Evolutionary conservation across 441 rosid species (phyloP), one percentile per base, ranked within the genome.

Genomic region (Lepidium campestre): DNA sequence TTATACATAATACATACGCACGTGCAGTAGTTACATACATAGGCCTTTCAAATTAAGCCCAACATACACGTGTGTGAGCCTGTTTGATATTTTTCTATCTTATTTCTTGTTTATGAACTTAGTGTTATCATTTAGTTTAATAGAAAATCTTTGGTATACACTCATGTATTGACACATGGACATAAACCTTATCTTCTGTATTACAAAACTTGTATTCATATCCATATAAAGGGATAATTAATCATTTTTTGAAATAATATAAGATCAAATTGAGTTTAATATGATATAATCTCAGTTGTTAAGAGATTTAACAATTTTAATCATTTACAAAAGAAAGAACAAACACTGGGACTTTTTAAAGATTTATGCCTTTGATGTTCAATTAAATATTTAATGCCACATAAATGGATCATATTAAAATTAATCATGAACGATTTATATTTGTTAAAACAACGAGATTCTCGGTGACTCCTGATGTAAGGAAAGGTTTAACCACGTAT

Each of bases 11-110:
- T 55, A 55, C 65, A 45, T 56, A 55, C 66, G 58, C 66, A 59
- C 60, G 66, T 49, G 67, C 60, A 59, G 2, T 59, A 0, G 50
- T 27, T 39, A 27, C 23, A 32, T 22, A 2, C 20, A 5, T 68
- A 59, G 60, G 73, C 2, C 7, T 27, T 27, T 50, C n/a, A n/a
- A n/a, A n/a, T n/a, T n/a, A 68, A 49, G 14, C 36, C 10, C 36
- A 68, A 39, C n/a, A 49, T 48, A 67, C 72, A 67, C 72, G 67
- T 69, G 67, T 68, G 66, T n/a, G 15, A 39, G 36, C 14, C 12
- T 59, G 4, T 39, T 31, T 4, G 22, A 29, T 37, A 65, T 35
- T 23, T 45, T 32, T 29, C 29, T 29, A 6, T 20, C 10, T 36
- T 0, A 55, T 34, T 56, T 32, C 27, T 54, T 39, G 65, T 37